A percentile compares a stretch with the other conserved stretches of the same genome.
Evolutionary conservation across 306 rosid species (phyloP).

Genomic region (Aeschynomene evenia): DNA sequence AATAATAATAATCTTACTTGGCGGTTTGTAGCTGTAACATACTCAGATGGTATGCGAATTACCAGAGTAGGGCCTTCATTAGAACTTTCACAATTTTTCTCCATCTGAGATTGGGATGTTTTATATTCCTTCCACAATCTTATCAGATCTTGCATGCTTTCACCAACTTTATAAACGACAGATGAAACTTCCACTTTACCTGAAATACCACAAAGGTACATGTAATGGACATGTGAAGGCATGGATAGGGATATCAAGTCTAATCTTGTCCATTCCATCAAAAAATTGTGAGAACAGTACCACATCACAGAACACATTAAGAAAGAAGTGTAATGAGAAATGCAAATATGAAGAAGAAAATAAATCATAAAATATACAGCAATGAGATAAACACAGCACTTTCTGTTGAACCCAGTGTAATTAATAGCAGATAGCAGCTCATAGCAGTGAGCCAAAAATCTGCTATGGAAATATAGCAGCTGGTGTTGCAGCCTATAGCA

Average conservation of each 20-base stretch:
- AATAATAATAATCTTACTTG: constrained; percentile 54
- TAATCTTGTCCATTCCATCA: constrained; percentile 5
- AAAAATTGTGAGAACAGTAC: constrained; percentile 1
- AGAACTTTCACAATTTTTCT: constrained; percentile 68
- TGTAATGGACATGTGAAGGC: constrained; percentile 32
- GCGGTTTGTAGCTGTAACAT: constrained; percentile 89
- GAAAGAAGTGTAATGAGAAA: not conserved
- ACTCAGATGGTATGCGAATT: constrained; percentile 87
- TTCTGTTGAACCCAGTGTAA: constrained; percentile 11
- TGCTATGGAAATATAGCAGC: too few relatives aligned
- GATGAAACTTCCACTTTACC: constrained; percentile 77
- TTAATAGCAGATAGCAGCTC: too few relatives aligned
- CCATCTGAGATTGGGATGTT: constrained; percentile 53
- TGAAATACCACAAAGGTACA: constrained; percentile 43
- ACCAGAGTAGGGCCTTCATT: constrained; percentile 71
- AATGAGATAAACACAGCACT: constrained; percentile 10
- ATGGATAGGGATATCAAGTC: not conserved
- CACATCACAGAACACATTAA: constrained; percentile 16
- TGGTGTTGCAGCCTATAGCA: too few relatives aligned
- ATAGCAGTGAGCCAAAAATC: too few relatives aligned
- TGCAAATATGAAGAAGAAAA: constrained; percentile 8
- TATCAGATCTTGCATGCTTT: constrained; percentile 93
- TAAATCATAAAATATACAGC: constrained; percentile 16
- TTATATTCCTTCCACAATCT: constrained; percentile 88
- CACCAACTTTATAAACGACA: constrained; percentile 90